Evolutionary conservation across 2,329 filamentous ascomycete species (phyloP), one percentile per base, ranked within the genome.

Genomic region (Verticillium nubilum): DNA sequence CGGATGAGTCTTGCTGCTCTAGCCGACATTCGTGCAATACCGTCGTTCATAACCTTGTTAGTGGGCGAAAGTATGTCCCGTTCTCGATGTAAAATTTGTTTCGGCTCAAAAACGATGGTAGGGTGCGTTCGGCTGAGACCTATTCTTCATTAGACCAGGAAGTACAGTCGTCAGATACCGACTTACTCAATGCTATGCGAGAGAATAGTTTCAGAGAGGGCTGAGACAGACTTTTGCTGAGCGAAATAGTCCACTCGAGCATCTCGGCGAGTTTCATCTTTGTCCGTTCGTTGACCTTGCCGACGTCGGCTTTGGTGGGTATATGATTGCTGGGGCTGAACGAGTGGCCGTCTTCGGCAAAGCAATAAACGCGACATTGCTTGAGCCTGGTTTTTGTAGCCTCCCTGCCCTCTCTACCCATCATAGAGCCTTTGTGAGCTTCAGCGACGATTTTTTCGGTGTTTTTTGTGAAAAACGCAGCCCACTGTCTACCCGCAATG

Each of bases 21-120:
- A 4, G 77, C 74, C 0, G 90, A 93, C 64, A 92, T 87, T 2
- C 74, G 74, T 0, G 80, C 84, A 52, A 90, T 88, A 0, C 90
- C 86, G 58, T 89, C 86, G 53, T 87, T 88, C 85, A 89, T 88
- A 1, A 82, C 77, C 7, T 78, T 72, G 0, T 67, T 64, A 2
- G 61, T 69, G 0, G 73, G 72, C 0, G 80, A 81, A 0, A 69
- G 50, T 2, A 83, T 64, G 62, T 83, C 78, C 0, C 64, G 4
- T 4, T 62, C 4, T 7, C 63, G 65, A 33, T 77, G 70, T 23
- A 63, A 65, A 37, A 88, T 83, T 59, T 86, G 79, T 1, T 71
- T 26, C 0, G 66, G 68, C 6, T 79, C 69, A 1, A 88, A 72
- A 0, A 78, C 66, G 0, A 83, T 60, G 0, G 80, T 78, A 1